These are phyloP conservation scores for Sindora glabra DNA, from an alignment of 306 rosid genomes.

Conservation along the genomic window DNA sequence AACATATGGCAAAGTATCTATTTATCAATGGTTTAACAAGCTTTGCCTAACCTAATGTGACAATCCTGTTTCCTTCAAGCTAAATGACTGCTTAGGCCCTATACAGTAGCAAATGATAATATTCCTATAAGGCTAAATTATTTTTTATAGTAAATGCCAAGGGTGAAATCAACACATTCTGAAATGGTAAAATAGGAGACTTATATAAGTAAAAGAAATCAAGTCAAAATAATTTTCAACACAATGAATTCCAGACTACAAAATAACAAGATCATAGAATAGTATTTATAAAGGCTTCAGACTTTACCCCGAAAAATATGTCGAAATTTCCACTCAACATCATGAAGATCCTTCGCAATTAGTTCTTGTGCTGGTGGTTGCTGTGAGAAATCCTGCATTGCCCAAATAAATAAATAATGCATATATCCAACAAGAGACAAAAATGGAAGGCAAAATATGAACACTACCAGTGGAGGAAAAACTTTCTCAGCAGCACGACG, in stretches of 20 bases:
- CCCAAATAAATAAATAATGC: constrained; percentile 18
- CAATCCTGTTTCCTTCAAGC: background rate
- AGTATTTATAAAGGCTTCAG: background rate
- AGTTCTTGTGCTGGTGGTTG: constrained; percentile 91
- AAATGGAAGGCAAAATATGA: background rate
- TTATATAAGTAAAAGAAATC: background rate
- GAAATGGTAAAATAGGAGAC: background rate
- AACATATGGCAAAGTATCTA: no score
- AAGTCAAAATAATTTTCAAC: background rate
- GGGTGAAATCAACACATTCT: background rate
- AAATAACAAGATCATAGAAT: background rate
- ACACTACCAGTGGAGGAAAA: constrained; percentile 69
- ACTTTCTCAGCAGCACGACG: constrained; percentile 96
- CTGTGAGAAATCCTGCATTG: constrained; percentile 59
- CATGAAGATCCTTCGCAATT: constrained; percentile 84
- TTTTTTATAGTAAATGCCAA: background rate
- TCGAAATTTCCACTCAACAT: constrained; percentile 82
- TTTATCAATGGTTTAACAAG: no score
- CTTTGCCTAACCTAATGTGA: background rate
- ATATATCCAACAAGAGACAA: constrained; percentile 12
- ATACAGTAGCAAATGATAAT: background rate
- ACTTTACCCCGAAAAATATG: constrained; percentile 71
- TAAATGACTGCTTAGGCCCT: background rate
- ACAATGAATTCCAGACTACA: background rate
- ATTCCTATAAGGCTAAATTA: background rate